Conservation (phyloP, 345 rosid genomes). For the Physaria fendleri region DNA sequence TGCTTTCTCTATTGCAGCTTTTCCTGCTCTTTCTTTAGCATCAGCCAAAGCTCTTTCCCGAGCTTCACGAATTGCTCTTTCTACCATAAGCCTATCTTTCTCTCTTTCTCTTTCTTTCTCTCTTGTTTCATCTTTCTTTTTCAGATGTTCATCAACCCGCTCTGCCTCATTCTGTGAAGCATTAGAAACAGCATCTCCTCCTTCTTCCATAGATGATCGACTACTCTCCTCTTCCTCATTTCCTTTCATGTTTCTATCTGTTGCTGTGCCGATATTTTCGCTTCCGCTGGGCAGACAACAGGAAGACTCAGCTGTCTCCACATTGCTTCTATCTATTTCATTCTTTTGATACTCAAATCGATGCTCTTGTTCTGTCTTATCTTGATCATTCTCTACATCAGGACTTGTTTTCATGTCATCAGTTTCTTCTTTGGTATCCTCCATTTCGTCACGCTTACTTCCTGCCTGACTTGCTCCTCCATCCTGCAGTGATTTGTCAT, state of each 20-base stretch:
- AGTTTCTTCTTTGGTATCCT: conserved; percentile 20
- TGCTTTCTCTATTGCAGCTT: conserved; percentile 67
- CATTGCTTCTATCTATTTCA: conserved; percentile 15
- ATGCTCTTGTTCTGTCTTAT: conserved; percentile 13
- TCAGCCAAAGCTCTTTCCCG: conserved; percentile 92
- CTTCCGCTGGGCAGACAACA: conserved; percentile 26
- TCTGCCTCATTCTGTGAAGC: conserved; percentile 37
- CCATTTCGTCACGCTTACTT: conserved; percentile 31
- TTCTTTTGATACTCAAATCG: conserved; percentile 18
- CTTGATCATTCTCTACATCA: conserved; percentile 16
- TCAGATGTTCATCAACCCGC: conserved; percentile 29
- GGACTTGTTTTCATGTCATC: conserved; percentile 15
- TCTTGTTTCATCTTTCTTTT: conserved; percentile 46
- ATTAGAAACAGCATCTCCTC: conserved; percentile 30
- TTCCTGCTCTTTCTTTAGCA: conserved; percentile 75
- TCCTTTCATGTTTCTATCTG: conserved; percentile 25
- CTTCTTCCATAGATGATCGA: conserved; percentile 37
- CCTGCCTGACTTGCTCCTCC: conserved; percentile 27
- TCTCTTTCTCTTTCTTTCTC: conserved; percentile 52
- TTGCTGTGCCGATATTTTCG: conserved; percentile 24
- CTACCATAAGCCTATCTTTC: conserved; percentile 74
- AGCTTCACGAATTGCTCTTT: conserved; percentile 90
- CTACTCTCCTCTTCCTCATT: conserved; percentile 32
- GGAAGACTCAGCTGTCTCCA: conserved; percentile 30
- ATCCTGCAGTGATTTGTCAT: conserved; percentile 21